These are phyloP conservation scores for Parasitella parasitica DNA, from an alignment of 371 early-diverging fungal species.

Conservation along the genomic window DNA sequence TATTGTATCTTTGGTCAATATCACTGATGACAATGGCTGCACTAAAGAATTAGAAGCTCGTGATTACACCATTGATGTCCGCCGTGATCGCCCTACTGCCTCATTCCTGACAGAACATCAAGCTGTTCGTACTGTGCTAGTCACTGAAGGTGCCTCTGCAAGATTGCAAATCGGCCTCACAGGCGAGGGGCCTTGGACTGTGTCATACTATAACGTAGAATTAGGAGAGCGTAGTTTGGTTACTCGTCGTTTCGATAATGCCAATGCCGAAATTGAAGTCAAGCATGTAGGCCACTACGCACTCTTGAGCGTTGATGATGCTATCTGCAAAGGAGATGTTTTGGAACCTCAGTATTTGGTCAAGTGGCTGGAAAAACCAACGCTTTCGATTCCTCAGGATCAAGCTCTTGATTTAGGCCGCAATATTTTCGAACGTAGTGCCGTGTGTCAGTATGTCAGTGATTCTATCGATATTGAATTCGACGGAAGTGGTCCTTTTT, in stretches of 20 bases:
- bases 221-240: conserved; percentile 15
- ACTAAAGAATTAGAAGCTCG: conserved; percentile 43
- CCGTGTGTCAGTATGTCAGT: conserved; percentile 45
- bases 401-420: conserved; percentile 13
- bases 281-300: conserved; percentile 40
- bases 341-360: conserved; percentile 33
- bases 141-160: conserved; percentile 35
- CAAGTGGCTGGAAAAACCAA: conserved; percentile 43
- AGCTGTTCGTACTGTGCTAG: conserved; percentile 14
- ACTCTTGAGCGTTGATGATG: conserved; percentile 43
- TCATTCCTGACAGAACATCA: conserved; percentile 34
- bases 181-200: conserved; percentile 50
- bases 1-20: conserved; percentile 44
- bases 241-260: conserved; percentile 28
- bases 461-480: conserved; percentile 44
- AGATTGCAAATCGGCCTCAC: conserved; percentile 42
- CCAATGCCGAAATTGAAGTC: conserved; percentile 45
- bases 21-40: conserved; percentile 46
- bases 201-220: conserved; percentile 39
- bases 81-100: conserved; percentile 49
- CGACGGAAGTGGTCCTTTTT: conserved; percentile 43
- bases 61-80: conserved; percentile 48
- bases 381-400: conserved; percentile 31
- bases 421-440: conserved; percentile 33
- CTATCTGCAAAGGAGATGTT: conserved; percentile 47